Evolutionary conservation across 1,284 basidiomycete genomes (phyloP).

Genomic region (Irpex lacteus): DNA sequence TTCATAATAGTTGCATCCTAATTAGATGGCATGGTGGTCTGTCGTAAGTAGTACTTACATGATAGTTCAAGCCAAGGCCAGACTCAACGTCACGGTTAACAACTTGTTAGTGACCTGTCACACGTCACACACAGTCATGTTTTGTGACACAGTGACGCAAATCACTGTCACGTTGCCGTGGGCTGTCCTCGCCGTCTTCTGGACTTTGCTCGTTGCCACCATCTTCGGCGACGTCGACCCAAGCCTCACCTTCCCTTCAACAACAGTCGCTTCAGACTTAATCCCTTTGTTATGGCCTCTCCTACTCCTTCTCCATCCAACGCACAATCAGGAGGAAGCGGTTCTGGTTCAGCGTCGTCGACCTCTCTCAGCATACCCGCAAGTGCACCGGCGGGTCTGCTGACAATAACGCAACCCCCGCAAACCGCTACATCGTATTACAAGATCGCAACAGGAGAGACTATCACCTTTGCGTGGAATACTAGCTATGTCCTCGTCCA

Average conservation of each 20-base stretch:
- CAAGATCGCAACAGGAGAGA: slow-evolving; percentile 78
- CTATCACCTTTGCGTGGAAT: slow-evolving; percentile 92
- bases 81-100: background rate
- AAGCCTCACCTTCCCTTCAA: slow-evolving; percentile 1
- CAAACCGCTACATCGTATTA: slow-evolving; percentile 80
- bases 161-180: background rate
- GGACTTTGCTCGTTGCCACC: slow-evolving; percentile 6
- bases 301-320: background rate
- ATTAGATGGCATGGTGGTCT: too few relatives aligned
- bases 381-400: slow-evolving; percentile 60
- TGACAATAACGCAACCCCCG: slow-evolving; percentile 78
- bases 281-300: background rate
- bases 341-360: background rate
- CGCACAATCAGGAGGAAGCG: background rate
- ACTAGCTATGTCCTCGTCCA: slow-evolving; percentile 68
- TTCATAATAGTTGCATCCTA: too few relatives aligned
- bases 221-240: slow-evolving; percentile 10
- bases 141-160: slow-evolving; percentile 1
- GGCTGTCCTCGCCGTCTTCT: background rate
- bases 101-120: background rate
- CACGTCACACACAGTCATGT: background rate
- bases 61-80: too few relatives aligned
- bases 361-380: slow-evolving; percentile 38
- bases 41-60: too few relatives aligned
- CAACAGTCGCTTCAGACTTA: slow-evolving; percentile 2